Percentiles rank a stretch among this genome's conserved stretches.
These are phyloP conservation scores for Tetracladium setigerum DNA, from an alignment of 495 filamentous ascomycete species.

Conservation along the genomic window DNA sequence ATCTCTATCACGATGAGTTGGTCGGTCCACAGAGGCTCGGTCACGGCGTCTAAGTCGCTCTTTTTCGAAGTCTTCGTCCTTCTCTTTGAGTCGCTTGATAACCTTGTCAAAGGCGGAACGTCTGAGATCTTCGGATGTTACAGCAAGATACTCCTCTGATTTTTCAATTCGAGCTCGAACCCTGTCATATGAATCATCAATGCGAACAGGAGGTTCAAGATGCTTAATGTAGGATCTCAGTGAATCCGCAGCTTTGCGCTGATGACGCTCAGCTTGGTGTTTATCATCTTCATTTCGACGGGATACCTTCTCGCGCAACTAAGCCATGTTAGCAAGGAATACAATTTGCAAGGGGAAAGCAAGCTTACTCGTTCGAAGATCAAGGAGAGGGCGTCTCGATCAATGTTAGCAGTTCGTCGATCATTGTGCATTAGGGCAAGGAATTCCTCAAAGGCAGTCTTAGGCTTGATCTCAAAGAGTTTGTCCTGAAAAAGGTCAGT, in stretches of 20 bases:
- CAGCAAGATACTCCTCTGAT: slow-evolving; percentile 71
- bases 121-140: slow-evolving; percentile 75
- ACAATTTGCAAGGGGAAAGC: too few relatives aligned
- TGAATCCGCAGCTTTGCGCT: slow-evolving; percentile 76
- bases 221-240: slow-evolving; percentile 85
- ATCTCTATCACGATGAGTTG: slow-evolving; percentile 45
- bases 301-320: slow-evolving; percentile 71
- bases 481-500: slow-evolving; percentile 52
- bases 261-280: slow-evolving; percentile 71
- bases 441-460: slow-evolving; percentile 86
- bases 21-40: slow-evolving; percentile 51
- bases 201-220: slow-evolving; percentile 74
- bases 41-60: slow-evolving; percentile 61
- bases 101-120: slow-evolving; percentile 86
- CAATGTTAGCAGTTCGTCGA: slow-evolving; percentile 76
- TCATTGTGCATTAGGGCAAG: slow-evolving; percentile 67
- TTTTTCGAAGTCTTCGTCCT: slow-evolving; percentile 76
- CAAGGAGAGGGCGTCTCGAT: slow-evolving; percentile 61
- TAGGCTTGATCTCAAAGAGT: slow-evolving; percentile 79
- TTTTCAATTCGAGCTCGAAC: slow-evolving; percentile 71
- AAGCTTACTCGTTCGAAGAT: slow-evolving; percentile 66
- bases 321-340: slow-evolving; percentile 13
- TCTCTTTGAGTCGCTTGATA: slow-evolving; percentile 81
- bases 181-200: slow-evolving; percentile 78
- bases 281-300: slow-evolving; percentile 78